Evolutionary conservation across 768 basidiomycete species (phyloP).

Genomic region (Agaricus blazei): DNA sequence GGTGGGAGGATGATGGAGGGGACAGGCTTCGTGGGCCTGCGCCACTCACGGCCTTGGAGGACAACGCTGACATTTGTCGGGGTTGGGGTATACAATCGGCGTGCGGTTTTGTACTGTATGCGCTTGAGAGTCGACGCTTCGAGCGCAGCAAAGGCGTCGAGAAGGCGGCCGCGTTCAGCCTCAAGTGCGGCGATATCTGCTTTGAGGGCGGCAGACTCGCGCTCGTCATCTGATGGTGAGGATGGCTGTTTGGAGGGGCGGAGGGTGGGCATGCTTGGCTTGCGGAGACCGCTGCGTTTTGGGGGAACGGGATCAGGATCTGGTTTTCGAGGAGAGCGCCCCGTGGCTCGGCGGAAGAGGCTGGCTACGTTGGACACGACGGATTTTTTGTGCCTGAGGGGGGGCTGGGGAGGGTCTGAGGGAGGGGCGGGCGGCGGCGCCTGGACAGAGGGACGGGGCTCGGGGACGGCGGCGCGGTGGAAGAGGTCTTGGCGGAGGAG

Average conservation of each 20-base stretch:
- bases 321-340: conserved; percentile 15
- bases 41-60: conserved; percentile 30
- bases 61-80: conserved; percentile 24
- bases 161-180: conserved; percentile 54
- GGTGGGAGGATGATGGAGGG: conserved; percentile 20
- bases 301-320: no score
- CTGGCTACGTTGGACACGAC: conserved; percentile 26
- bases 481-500: conserved; percentile 65
- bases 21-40: conserved; percentile 21
- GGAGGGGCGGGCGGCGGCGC: background rate
- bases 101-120: conserved; percentile 34
- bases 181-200: conserved; percentile 58
- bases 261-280: background rate
- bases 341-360: conserved; percentile 35
- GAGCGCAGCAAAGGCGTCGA: conserved; percentile 65
- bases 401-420: conserved; percentile 3
- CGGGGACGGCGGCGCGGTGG: conserved; percentile 32
- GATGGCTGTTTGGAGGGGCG: background rate
- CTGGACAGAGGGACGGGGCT: background rate
- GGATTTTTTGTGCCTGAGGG: conserved; percentile 19
- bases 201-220: conserved; percentile 42
- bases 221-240: background rate
- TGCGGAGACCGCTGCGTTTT: background rate
- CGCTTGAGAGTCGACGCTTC: conserved; percentile 55
- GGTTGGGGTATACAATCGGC: conserved; percentile 24